Conservation (phyloP, 2,329 filamentous ascomycete genomes). For the Herpotrichia juniperi region DNA sequence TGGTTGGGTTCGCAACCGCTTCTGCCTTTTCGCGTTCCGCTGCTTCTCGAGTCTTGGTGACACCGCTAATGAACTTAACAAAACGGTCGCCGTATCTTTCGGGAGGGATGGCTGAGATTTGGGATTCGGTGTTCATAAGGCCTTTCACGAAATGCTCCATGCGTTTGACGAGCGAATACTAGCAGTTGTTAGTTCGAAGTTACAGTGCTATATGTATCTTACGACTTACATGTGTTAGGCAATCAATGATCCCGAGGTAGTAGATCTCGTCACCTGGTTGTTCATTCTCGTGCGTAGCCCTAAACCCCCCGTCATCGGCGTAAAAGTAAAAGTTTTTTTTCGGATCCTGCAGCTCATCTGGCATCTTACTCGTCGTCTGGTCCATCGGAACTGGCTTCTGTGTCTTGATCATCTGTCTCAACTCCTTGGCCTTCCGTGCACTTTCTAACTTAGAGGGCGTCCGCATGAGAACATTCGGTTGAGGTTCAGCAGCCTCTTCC, state of each 20-base stretch:
- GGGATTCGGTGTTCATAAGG: conserved; percentile 77
- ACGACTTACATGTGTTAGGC: conserved; percentile 85
- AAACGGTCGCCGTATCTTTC: conserved; percentile 93
- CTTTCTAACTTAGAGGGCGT: conserved; percentile 95
- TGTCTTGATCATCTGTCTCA: conserved; percentile 89
- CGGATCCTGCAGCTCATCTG: conserved; percentile 74
- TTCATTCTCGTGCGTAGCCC: conserved; percentile 90
- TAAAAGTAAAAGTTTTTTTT: conserved; percentile 85
- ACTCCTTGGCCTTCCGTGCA: conserved; percentile 85
- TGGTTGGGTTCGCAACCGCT: conserved; percentile 33
- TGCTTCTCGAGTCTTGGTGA: conserved; percentile 90
- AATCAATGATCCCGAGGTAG: conserved; percentile 98
- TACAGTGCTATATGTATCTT: neutral
- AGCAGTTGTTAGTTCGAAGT: conserved; percentile 4
- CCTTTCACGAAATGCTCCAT: conserved; percentile 98
- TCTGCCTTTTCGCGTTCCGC: conserved; percentile 63
- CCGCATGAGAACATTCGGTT: conserved; percentile 75
- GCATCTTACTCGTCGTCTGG: conserved; percentile 82
- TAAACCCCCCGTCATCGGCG: conserved; percentile 89
- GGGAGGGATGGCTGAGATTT: conserved; percentile 92
- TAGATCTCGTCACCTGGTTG: conserved; percentile 88
- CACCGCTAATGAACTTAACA: conserved; percentile 85
- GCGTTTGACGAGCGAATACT: conserved; percentile 95
- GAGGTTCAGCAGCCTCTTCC: conserved; percentile 55
- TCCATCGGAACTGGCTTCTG: conserved; percentile 95